Conservation (phyloP, 2,329 filamentous ascomycete genomes). For the Diplodia sapinea region DNA sequence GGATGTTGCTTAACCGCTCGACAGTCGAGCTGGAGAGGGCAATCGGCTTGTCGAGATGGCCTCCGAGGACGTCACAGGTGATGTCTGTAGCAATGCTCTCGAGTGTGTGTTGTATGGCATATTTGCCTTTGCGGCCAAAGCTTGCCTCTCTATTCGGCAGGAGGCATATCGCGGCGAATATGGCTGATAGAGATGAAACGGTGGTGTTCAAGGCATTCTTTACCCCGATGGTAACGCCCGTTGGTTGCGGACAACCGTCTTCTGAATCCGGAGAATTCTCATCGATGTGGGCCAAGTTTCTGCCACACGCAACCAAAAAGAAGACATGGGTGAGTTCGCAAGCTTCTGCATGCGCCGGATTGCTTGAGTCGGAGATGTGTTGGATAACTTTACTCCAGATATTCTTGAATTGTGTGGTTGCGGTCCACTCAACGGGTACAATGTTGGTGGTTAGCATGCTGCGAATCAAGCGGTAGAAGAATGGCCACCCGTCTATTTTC, state of each 20-base stretch:
- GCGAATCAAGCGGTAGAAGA: slow-evolving; percentile 45
- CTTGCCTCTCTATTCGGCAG: slow-evolving; percentile 37
- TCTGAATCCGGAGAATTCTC: slow-evolving; percentile 26
- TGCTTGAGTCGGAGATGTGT: slow-evolving; percentile 41
- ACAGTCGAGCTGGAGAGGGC: not conserved
- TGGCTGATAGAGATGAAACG: slow-evolving; percentile 14
- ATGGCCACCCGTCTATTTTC: slow-evolving; percentile 40
- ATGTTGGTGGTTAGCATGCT: slow-evolving; percentile 44
- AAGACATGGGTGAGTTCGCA: slow-evolving; percentile 43
- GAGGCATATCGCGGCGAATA: slow-evolving; percentile 31
- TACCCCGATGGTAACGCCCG: slow-evolving; percentile 40
- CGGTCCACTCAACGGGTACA: slow-evolving; percentile 48
- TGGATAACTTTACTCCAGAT: slow-evolving; percentile 46
- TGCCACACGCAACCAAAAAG: slow-evolving; percentile 39
- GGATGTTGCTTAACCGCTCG: slow-evolving; percentile 18
- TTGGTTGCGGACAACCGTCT: slow-evolving; percentile 41
- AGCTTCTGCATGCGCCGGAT: slow-evolving; percentile 38
- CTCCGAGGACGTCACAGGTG: not conserved
- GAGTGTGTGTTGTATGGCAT: slow-evolving; percentile 30
- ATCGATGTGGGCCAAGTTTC: slow-evolving; percentile 39
- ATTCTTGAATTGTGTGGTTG: slow-evolving; percentile 44
- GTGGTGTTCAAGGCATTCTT: slow-evolving; percentile 39
- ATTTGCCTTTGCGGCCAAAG: slow-evolving; percentile 37
- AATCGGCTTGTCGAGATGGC: not conserved
- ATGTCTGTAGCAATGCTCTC: slow-evolving; percentile 1